phyloP scores from a whole-genome alignment of 2,329 filamentous ascomycete species.

The Phaeosphaeria sp. region DNA sequence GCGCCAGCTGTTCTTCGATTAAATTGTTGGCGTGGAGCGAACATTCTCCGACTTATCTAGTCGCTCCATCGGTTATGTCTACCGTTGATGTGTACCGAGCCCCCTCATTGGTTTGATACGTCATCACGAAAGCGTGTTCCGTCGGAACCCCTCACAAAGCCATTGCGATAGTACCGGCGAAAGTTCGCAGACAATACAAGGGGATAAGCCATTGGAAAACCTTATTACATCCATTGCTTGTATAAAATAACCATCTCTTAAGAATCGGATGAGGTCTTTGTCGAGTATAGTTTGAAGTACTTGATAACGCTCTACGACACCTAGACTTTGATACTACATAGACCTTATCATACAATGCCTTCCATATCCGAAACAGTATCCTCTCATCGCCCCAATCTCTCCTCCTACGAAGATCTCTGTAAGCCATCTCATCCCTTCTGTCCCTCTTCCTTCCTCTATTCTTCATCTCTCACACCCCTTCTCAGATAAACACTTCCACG shows the following conservation, averaged over 20 bases:
- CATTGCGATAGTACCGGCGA: neutral
- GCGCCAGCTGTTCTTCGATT: too few species aligned
- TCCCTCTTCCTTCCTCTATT: neutral
- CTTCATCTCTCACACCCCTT: conserved; percentile 2
- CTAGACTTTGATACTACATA: neutral
- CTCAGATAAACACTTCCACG: conserved; percentile 44
- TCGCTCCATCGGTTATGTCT: neutral
- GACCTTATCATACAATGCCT: conserved; percentile 24
- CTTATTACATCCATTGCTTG: neutral
- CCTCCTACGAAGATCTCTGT: conserved; percentile 44
- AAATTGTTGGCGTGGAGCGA: neutral
- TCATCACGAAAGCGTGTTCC: neutral
- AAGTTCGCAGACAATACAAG: neutral
- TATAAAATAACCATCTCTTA: too few species aligned
- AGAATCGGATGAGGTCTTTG: too few species aligned
- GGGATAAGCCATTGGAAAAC: neutral
- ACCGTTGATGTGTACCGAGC: neutral
- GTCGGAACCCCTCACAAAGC: conserved; percentile 1
- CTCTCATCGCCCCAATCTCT: conserved; percentile 30
- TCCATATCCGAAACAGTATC: conserved; percentile 36
- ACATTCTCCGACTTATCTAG: neutral
- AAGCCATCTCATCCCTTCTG: conserved; percentile 8
- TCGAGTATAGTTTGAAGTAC: neutral
- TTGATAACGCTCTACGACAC: neutral
- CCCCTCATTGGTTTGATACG: conserved; percentile 3